A percentile compares a stretch with the other conserved stretches of the same genome.
Evolutionary conservation across 208 protist genomes (phyloP).

Genomic region (Leishmania amazonensis): DNA sequence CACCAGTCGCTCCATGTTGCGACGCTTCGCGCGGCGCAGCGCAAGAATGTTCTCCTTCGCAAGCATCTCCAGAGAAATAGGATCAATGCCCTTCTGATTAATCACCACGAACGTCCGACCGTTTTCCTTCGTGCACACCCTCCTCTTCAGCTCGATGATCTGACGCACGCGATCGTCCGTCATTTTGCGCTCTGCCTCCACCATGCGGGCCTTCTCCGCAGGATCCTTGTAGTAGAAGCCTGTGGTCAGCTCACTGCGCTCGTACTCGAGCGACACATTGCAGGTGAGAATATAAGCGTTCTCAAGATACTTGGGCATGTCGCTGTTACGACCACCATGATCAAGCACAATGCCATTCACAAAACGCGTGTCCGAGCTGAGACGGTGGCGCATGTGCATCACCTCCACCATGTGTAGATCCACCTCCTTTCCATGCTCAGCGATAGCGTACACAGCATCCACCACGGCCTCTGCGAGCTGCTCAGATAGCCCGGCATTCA

Average conservation of each 20-base stretch:
- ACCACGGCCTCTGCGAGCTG: constrained; percentile 95
- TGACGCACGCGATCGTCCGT: constrained; percentile 97
- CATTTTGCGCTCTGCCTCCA: constrained; percentile 96
- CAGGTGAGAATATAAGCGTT: constrained; percentile 99
- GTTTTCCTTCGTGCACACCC: constrained; percentile 94
- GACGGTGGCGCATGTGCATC: constrained; percentile 99
- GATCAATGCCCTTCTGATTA: constrained; percentile 99
- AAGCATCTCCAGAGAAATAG: constrained; percentile 99
- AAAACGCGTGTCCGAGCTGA: constrained; percentile 96
- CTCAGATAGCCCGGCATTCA: constrained; percentile 70
- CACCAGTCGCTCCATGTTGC: constrained; percentile 99
- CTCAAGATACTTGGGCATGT: constrained; percentile 97
- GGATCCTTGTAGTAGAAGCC: constrained; percentile 98
- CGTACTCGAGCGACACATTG: constrained; percentile 99
- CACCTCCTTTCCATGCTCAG: constrained; percentile 69
- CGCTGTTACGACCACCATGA: constrained; percentile 99
- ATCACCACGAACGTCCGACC: constrained; percentile 98
- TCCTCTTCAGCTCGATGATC: constrained; percentile 99
- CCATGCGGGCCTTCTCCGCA: constrained; percentile 97
- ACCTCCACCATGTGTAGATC: constrained; percentile 99
- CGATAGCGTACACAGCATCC: constrained; percentile 95
- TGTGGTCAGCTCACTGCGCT: constrained; percentile 99
- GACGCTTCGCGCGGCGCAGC: constrained; percentile 98
- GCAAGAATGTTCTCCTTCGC: constrained; percentile 99
- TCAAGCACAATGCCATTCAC: constrained; percentile 99